Evolutionary conservation across 345 rosid species (phyloP).

Genomic region (Gossypium herbaceum): DNA sequence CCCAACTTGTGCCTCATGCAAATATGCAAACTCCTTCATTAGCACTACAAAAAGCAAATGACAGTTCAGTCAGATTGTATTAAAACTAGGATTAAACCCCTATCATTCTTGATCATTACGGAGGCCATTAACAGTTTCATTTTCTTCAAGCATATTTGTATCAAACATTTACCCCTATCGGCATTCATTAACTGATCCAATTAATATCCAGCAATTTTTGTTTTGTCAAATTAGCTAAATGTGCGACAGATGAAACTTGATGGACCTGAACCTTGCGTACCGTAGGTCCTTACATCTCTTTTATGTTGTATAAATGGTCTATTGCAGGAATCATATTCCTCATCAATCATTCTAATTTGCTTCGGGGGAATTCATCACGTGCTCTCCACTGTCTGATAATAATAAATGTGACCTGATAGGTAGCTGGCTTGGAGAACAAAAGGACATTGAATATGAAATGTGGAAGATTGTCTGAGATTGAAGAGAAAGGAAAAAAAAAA

Average conservation of each 20-base stretch:
- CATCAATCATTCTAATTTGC: conserved; percentile 81
- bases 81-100: not conserved
- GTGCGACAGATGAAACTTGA: conserved; percentile 77
- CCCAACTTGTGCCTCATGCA: conserved; percentile 8
- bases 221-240: conserved; percentile 77
- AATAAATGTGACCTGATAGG: conserved; percentile 17
- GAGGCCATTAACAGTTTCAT: not conserved
- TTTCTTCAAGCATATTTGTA: no score
- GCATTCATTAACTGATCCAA: conserved; percentile 24
- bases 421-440: not conserved
- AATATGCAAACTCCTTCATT: not conserved
- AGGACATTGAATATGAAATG: conserved; percentile 1
- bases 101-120: not conserved
- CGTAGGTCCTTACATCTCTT: conserved; percentile 29
- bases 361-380: conserved; percentile 64
- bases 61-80: not conserved
- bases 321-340: conserved; percentile 45
- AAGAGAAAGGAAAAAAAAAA: not conserved
- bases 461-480: not conserved
- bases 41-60: not conserved
- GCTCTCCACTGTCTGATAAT: conserved; percentile 53
- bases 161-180: conserved; percentile 48
- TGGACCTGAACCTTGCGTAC: conserved; percentile 47
- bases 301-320: not conserved
- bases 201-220: conserved; percentile 34